These are phyloP conservation scores for Kwoniella dendrophila DNA, from an alignment of 768 basidiomycete genomes.

Conservation along the genomic window DNA sequence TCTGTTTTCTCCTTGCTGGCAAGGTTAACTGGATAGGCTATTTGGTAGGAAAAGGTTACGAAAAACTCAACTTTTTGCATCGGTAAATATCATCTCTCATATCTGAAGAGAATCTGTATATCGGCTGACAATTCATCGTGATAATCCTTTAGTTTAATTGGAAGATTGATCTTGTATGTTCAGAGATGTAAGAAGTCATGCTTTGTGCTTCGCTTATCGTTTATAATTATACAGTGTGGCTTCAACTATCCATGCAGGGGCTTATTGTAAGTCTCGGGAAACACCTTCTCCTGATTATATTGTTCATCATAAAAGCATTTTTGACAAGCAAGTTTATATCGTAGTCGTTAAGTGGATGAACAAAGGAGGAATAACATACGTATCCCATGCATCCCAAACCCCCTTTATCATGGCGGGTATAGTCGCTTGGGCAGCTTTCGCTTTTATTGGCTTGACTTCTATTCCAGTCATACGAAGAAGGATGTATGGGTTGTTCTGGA, in stretches of 20 bases:
- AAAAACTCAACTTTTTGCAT: slow-evolving; percentile 44
- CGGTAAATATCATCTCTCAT: not conserved
- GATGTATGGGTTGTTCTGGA: slow-evolving; percentile 67
- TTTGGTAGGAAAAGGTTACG: slow-evolving; percentile 41
- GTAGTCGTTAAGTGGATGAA: slow-evolving; percentile 41
- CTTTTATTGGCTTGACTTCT: slow-evolving; percentile 68
- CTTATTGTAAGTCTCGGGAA: slow-evolving; percentile 46
- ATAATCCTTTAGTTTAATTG: slow-evolving; percentile 34
- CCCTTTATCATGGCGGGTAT: slow-evolving; percentile 17
- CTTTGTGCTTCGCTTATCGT: not conserved
- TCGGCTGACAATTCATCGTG: not conserved
- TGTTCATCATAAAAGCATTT: no score
- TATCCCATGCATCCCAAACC: slow-evolving; percentile 2
- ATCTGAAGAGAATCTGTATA: not conserved
- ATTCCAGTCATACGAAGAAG: slow-evolving; percentile 62
- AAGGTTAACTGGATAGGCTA: slow-evolving; percentile 46
- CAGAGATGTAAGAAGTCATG: not conserved
- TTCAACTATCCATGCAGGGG: slow-evolving; percentile 41
- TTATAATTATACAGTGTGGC: slow-evolving; percentile 14
- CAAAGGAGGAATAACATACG: slow-evolving; percentile 15
- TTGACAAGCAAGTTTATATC: no score
- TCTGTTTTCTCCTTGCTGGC: slow-evolving; percentile 46
- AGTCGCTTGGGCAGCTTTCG: slow-evolving; percentile 61
- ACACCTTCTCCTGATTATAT: not conserved
- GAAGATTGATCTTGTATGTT: slow-evolving; percentile 37